Evolutionary conservation across 2,329 filamentous ascomycete species (phyloP).

Genomic region (Ploettnerulaceae sp.): DNA sequence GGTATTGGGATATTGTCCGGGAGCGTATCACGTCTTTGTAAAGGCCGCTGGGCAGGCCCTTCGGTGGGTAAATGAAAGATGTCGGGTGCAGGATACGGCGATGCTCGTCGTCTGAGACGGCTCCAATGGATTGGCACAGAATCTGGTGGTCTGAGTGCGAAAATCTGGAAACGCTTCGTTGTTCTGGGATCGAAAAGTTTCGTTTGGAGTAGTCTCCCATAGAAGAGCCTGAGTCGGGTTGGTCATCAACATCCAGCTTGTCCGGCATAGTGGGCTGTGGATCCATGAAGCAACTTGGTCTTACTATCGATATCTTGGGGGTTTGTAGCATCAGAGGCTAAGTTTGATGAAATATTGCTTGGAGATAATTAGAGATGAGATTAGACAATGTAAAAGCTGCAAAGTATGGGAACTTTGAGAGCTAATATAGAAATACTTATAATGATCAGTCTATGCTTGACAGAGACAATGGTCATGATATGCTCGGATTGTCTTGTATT

Average conservation of each 20-base stretch:
- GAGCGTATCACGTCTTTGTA: slow-evolving; percentile 21
- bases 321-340: background rate
- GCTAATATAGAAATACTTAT: background rate
- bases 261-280: background rate
- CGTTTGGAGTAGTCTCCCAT: background rate
- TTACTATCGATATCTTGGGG: background rate
- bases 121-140: slow-evolving; percentile 7
- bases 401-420: background rate
- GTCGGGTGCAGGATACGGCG: slow-evolving; percentile 11
- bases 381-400: background rate
- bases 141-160: slow-evolving; percentile 3
- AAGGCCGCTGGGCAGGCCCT: slow-evolving; percentile 22
- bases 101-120: slow-evolving; percentile 4
- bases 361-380: background rate
- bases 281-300: background rate
- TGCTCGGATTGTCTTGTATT: background rate
- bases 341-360: background rate
- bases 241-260: slow-evolving; percentile 1
- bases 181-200: background rate
- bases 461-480: slow-evolving; percentile 1
- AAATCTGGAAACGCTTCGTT: slow-evolving; percentile 3
- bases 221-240: background rate
- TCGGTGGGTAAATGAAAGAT: slow-evolving; percentile 19
- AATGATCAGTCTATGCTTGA: background rate
- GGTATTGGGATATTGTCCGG: slow-evolving; percentile 12